Evolutionary conservation across 495 filamentous ascomycete species (phyloP).

Genomic region (Hyaloscypha finlandica): DNA sequence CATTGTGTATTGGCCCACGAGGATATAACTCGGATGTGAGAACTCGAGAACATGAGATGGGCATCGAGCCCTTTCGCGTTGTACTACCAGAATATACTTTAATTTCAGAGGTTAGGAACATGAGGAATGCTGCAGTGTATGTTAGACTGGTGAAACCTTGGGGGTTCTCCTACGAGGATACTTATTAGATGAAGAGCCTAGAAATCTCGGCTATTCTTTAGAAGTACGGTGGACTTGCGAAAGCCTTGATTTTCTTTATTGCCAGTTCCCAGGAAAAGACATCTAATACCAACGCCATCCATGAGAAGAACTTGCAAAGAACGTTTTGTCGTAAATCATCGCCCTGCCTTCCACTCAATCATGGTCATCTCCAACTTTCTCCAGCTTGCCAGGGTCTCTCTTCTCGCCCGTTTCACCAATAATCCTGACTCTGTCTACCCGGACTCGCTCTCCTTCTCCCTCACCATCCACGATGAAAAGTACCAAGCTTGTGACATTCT

Average conservation of each 20-base stretch:
- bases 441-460: conserved; percentile 79
- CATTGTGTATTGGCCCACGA: no score
- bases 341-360: conserved; percentile 57
- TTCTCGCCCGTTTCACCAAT: conserved; percentile 94
- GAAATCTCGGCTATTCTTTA: not conserved
- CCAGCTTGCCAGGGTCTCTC: conserved; percentile 87
- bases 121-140: no score
- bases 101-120: no score
- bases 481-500: conserved; percentile 83
- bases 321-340: not conserved
- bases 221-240: conserved; percentile 2
- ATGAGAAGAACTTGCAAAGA: conserved; percentile 8
- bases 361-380: conserved; percentile 78
- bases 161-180: not conserved
- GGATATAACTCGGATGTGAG: no score
- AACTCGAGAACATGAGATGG: no score
- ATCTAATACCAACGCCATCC: conserved; percentile 25
- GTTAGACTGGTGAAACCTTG: no score
- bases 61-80: no score
- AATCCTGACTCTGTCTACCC: conserved; percentile 81
- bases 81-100: no score
- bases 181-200: not conserved
- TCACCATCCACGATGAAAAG: conserved; percentile 91
- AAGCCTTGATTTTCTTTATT: not conserved
- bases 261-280: not conserved